Conservation (phyloP, 805 yeast species). For the Monosporozyma solicola region DNA sequence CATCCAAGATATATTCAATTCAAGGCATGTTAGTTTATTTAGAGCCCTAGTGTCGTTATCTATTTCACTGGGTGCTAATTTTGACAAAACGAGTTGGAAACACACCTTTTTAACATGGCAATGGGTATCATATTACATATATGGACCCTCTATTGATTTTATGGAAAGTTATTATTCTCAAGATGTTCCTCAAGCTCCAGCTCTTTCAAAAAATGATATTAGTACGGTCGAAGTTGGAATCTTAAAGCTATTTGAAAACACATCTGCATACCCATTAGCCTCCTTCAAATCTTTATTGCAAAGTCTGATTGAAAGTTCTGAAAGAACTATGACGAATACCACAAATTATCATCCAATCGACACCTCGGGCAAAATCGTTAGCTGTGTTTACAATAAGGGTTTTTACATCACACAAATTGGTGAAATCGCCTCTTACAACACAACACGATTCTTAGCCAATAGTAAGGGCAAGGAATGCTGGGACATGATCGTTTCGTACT, state of each 20-base stretch:
- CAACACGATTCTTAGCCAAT: constrained; percentile 36
- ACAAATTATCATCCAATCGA: constrained; percentile 17
- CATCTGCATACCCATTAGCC: constrained; percentile 43
- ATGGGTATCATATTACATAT: constrained; percentile 66
- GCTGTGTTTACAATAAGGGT: constrained; percentile 46
- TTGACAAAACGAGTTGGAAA: constrained; percentile 56
- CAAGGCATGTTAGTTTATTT: constrained; percentile 65
- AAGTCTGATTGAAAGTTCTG: constrained; percentile 28
- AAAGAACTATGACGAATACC: constrained; percentile 15
- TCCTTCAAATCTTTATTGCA: constrained; percentile 43
- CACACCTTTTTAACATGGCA: constrained; percentile 55
- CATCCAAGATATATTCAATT: constrained; percentile 43
- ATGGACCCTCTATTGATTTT: constrained; percentile 45
- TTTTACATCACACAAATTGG: constrained; percentile 48
- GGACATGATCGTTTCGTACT: constrained; percentile 38
- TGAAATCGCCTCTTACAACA: constrained; percentile 43
- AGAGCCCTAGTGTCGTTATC: constrained; percentile 74
- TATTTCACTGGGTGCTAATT: constrained; percentile 68
- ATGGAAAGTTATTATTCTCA: constrained; percentile 28
- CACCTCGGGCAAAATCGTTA: constrained; percentile 14
- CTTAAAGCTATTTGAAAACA: constrained; percentile 53
- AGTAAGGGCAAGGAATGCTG: constrained; percentile 37
- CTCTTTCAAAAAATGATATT: constrained; percentile 38
- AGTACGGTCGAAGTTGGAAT: constrained; percentile 47
- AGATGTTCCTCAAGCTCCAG: constrained; percentile 36